Base-by-base conservation (phyloP, 139 green algal species). In the Diplosphaera chodatii region DNA sequence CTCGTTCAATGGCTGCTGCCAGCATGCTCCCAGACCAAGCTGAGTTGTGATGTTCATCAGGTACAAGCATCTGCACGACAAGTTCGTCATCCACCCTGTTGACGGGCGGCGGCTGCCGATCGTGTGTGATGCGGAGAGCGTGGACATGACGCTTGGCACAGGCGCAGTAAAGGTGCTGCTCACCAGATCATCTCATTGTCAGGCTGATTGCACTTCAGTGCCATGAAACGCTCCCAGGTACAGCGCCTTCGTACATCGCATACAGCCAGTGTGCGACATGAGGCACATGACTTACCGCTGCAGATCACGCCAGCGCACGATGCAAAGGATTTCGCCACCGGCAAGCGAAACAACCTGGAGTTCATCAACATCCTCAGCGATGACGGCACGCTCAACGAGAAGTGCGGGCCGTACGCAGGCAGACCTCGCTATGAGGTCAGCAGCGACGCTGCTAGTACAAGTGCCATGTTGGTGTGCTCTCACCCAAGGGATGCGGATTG, bases 271-370 rank as follows among this genome's bases (percentile, higher is more conserved):
- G n/a, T n/a, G n/a, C n/a, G n/a, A n/a, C n/a, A n/a, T n/a, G n/a
- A n/a, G n/a, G n/a, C n/a, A n/a, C n/a, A n/a, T n/a, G n/a, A n/a
- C n/a, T n/a, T 65, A 34, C 33, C 25, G 48, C 48, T 59, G 48
- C 48, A 99, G 84, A 94, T 99, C 81, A 99, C 95, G 0, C 95
- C 95, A 16, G 94, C 91, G 10, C 95, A 99, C 73, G 95, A 99
- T 84, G 90, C 90, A 77, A 99, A 99, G 78, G 95, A 99, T 75
- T 99, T 81, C 66, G 83, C 81, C 37, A 77, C 85, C 8, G 83
- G 83, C 66, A 91, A 97, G 84, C 82, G 89, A 40, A 84, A 93
- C 73, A 77, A 73, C 48, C 87, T 99, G 66, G 81, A 91, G 48
- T 95, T 91, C 80, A 94, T 98, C 77, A 97, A 96, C 83, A 95